These are phyloP conservation scores for Boechera retrofracta DNA, from an alignment of 345 rosid species.

Conservation along the genomic window DNA sequence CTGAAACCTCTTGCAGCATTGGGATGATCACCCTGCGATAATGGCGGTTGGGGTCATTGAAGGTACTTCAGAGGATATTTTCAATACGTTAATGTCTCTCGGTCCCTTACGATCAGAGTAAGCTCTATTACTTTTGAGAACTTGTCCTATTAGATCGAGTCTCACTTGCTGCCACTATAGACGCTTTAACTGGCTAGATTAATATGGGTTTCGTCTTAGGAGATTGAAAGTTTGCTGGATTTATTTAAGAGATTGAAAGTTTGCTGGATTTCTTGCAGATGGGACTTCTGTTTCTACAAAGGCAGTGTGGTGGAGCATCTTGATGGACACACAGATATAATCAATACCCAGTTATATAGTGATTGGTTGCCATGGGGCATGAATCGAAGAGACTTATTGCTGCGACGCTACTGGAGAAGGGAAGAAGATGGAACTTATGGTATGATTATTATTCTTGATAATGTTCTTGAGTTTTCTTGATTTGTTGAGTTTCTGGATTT, in stretches of 20 bases:
- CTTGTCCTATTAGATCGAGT: neutral
- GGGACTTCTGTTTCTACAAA: conserved; percentile 82
- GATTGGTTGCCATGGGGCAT: conserved; percentile 92
- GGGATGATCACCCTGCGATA: conserved; percentile 94
- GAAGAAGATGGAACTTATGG: conserved; percentile 98
- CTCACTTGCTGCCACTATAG: neutral
- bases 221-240: no score
- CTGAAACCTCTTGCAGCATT: conserved; percentile 55
- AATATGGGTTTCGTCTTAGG: neutral
- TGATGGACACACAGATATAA: conserved; percentile 92
- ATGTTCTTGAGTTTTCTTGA: conserved; percentile 1
- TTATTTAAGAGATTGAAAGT: neutral
- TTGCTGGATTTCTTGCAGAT: conserved; percentile 55
- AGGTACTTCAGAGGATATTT: conserved; percentile 85
- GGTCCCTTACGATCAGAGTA: conserved; percentile 90
- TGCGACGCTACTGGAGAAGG: conserved; percentile 93
- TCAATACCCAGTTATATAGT: conserved; percentile 66
- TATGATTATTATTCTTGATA: conserved; percentile 35
- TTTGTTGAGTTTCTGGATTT: neutral
- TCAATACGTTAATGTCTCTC: conserved; percentile 77
- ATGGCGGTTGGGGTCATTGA: conserved; percentile 94
- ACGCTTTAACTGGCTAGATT: neutral
- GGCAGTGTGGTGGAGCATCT: conserved; percentile 85
- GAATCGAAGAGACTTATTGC: conserved; percentile 77
- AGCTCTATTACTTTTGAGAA: conserved; percentile 37